Base-by-base conservation (phyloP, 2,329 filamentous ascomycete genomes). In the Sporothrix euskadiensis region DNA sequence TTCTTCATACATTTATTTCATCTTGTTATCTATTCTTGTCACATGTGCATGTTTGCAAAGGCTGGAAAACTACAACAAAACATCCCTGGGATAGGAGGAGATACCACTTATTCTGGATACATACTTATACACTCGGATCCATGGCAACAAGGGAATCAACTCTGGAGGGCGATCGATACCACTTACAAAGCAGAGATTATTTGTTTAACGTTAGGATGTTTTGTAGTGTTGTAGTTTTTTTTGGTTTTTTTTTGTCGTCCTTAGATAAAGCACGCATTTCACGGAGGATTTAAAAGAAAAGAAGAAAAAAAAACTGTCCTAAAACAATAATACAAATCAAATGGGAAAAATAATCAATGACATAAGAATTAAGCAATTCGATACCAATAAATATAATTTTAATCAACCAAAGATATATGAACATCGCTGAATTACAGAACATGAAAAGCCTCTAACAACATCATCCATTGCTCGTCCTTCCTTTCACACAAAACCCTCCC, bases 81-180 rank as follows among this genome's bases (percentile, higher is more conserved):
- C 19, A 49, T 16, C 14, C 10, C 26, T 44, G 19, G 63, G 68
- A 32, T 39, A 70, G 26, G n/a, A 52, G 52, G 35, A 56, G 52
- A 56, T 70, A 57, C 65, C 63, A 44, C 14, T 14, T 19, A 44
- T 65, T 41, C 44, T 65, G 39, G 61, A 66, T 30, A 65, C 39
- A 66, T 39, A 66, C 26, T 47, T 47, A 16, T 65, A 66, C 44
- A 41, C 59, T 47, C 22, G 39, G 61, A 47, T 30, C 16, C 61
- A 47, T n/a, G 61, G 61, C 61, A 66, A 22, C 61, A 66, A 66
- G 39, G 61, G 14, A 66, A 26, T 14, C 9, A 44, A 32, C 3
- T 26, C 4, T 19, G 35, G n/a, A 9, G 8, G 41, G 35, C 2
- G 26, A 59, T 35, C 41, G 41, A 44, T 12, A 39, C 4, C 16